These are phyloP conservation scores for Clarireedia hainanense DNA, from an alignment of 2,329 filamentous ascomycete species.

Conservation along the genomic window DNA sequence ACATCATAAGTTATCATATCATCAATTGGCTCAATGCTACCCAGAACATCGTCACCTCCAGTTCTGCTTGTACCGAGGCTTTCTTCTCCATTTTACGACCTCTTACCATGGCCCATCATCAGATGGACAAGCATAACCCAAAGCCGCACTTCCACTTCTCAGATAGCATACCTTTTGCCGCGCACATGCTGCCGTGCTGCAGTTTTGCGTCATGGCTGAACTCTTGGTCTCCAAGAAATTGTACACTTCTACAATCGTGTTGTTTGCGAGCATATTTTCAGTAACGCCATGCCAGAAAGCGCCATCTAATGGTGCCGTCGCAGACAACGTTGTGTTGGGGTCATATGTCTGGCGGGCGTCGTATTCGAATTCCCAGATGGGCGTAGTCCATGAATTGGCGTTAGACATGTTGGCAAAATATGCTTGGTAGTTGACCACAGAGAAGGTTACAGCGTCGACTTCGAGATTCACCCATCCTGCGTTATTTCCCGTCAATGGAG, in stretches of 20 bases:
- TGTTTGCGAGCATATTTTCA: conserved; percentile 21
- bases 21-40: too few relatives aligned
- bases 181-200: conserved; percentile 16
- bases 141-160: conserved; percentile 20
- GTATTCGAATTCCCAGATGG: conserved; percentile 28
- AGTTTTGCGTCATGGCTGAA: conserved; percentile 12
- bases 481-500: conserved; percentile 25
- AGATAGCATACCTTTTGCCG: conserved; percentile 27
- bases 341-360: conserved; percentile 21
- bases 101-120: background rate
- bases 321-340: conserved; percentile 17
- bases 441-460: conserved; percentile 24
- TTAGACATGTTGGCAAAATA: conserved; percentile 25
- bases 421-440: conserved; percentile 24
- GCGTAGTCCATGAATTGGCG: conserved; percentile 22
- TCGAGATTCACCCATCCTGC: conserved; percentile 25
- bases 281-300: conserved; percentile 27
- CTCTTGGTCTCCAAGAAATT: conserved; percentile 25
- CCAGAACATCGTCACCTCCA: too few relatives aligned
- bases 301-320: conserved; percentile 21
- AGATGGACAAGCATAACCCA: conserved; percentile 16
- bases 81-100: too few relatives aligned
- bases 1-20: too few relatives aligned
- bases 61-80: too few relatives aligned
- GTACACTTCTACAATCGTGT: conserved; percentile 22